Conservation (phyloP, 345 rosid genomes). For the Dovyalis caffra region DNA sequence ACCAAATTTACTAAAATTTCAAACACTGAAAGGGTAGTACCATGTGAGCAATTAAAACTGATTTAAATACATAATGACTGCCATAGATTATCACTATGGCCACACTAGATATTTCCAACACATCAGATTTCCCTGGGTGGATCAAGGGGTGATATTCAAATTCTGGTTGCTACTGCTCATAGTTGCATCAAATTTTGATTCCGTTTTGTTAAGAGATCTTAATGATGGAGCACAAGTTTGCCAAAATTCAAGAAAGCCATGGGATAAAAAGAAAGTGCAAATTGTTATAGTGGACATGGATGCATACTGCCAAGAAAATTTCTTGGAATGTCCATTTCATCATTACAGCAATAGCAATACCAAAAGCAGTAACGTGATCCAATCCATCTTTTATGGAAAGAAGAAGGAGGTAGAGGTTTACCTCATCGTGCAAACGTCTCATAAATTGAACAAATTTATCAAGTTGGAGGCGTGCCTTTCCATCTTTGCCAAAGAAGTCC, state of each 20-base stretch:
- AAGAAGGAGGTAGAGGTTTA: conserved; percentile 22
- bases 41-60: not conserved
- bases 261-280: not conserved
- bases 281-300: not conserved
- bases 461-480: conserved; percentile 53
- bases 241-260: not conserved
- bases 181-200: too few relatives aligned
- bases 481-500: conserved; percentile 86
- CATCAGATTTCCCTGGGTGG: too few relatives aligned
- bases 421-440: conserved; percentile 63
- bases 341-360: not conserved
- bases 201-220: not conserved
- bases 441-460: conserved; percentile 76
- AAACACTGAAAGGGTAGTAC: too few relatives aligned
- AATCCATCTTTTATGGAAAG: not conserved
- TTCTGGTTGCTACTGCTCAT: too few relatives aligned
- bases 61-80: not conserved
- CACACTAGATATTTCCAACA: too few relatives aligned
- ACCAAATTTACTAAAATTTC: not conserved
- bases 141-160: too few relatives aligned
- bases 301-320: not conserved
- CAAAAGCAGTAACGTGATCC: not conserved
- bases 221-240: not conserved
- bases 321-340: not conserved
- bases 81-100: too few relatives aligned